Conservation (phyloP, 495 filamentous ascomycete genomes). For the Talaromyces borbonicus region DNA sequence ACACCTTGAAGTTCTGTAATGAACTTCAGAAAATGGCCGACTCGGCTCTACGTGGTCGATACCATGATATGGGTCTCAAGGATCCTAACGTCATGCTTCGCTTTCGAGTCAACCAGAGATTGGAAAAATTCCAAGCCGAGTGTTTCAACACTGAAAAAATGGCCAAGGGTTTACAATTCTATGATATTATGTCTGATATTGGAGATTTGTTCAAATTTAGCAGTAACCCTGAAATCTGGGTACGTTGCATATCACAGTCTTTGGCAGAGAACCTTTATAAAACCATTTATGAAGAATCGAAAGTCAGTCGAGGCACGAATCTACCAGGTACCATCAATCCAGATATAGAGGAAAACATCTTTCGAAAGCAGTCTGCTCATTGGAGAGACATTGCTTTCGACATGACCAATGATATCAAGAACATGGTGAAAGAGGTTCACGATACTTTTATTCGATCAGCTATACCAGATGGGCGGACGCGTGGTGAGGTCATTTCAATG, state of each 20-base stretch:
- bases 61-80: not conserved
- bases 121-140: not conserved
- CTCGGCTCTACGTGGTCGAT: not conserved
- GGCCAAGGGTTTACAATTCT: not conserved
- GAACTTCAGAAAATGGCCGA: constrained; percentile 1
- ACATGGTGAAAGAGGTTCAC: not conserved
- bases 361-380: not conserved
- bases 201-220: not conserved
- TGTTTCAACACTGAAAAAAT: not conserved
- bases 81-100: not conserved
- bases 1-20: not conserved
- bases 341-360: not conserved
- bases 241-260: not conserved
- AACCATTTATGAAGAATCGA: not conserved
- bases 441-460: not conserved
- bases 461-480: constrained; percentile 3
- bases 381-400: not conserved
- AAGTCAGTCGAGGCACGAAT: not conserved
- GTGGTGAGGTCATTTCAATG: not conserved
- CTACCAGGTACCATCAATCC: constrained; percentile 2
- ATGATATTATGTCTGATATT: not conserved
- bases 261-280: not conserved
- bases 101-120: not conserved
- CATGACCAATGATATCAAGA: not conserved
- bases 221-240: not conserved